Evolutionary conservation across 2,329 filamentous ascomycete species (phyloP), one percentile per base, ranked within the genome.

Genomic region (Westerdykella aurantiaca): DNA sequence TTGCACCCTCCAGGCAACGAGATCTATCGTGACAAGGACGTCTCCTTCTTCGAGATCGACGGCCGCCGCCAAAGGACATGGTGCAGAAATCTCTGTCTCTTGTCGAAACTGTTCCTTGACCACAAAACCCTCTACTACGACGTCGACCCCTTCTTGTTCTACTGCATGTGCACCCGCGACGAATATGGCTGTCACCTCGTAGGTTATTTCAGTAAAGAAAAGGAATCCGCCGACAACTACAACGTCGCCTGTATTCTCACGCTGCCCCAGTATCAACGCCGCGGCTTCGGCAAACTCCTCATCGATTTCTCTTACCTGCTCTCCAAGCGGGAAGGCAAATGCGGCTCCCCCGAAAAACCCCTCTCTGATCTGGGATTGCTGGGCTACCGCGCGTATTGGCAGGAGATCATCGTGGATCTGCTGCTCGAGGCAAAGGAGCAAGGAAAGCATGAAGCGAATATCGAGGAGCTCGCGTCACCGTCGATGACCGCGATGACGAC

Each of bases 171-270:
- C 21, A 85, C 83, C 34, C 82, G 86, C 54, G 87, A 90, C 51
- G 88, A 95, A 39, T 84, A 89, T 57, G 93, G 93, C 12, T 93
- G 86, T 58, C 93, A 97, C 61, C 79, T 98, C 39, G 87, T 98
- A n/a, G 93, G 93, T n/a, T 98, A 96, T 64, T 98, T 98, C 68
- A 95, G 87, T 44, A 98, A 98, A 66, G 93, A 98, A 68, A 98
- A 98, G 57, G 93, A 98, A 68, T 91, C 86, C 33, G 89, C 89
- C 0, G 94, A 98, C 58, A 88, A 87, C 23, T 98, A 97, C 77
- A 98, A 98, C 63, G 85, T 98, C 25, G 94, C 93, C 4, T 98
- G 94, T 78, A 98, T 98, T 64, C 75, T 98, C 46, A 98, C 93
- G 0, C 75, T 98, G 3, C 93, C 93, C 0, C 94, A 98, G 64